A percentile compares a stretch with the other conserved stretches of the same genome.
Evolutionary conservation across 805 yeast species (phyloP).

Genomic region (Spathaspora hagerdaliae): DNA sequence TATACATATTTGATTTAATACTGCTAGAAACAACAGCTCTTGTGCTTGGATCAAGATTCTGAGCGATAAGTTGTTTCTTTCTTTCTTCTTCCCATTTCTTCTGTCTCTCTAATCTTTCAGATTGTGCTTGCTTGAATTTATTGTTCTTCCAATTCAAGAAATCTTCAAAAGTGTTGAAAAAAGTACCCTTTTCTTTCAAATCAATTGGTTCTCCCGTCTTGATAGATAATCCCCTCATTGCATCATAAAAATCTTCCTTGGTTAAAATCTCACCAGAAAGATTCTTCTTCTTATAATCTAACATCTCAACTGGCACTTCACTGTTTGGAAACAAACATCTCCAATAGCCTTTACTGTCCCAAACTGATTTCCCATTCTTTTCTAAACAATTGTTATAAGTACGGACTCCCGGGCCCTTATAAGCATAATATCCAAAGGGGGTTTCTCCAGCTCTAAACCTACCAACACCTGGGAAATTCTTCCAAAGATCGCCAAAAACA

Average conservation of each 20-base stretch:
- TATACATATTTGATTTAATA: constrained; percentile 18
- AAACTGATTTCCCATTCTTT: constrained; percentile 64
- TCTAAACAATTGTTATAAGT: constrained; percentile 62
- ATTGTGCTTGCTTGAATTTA: constrained; percentile 44
- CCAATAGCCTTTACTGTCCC: constrained; percentile 89
- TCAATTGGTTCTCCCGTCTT: constrained; percentile 20
- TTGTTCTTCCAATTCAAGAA: constrained; percentile 64
- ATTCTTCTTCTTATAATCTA: constrained; percentile 21
- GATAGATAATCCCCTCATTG: constrained; percentile 9
- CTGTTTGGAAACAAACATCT: constrained; percentile 76
- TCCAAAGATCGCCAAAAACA: constrained; percentile 3
- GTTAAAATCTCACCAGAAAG: constrained; percentile 36
- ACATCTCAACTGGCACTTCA: constrained; percentile 28
- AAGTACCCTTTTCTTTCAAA: constrained; percentile 50
- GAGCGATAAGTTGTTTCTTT: neutral
- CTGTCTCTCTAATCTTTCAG: constrained; percentile 24
- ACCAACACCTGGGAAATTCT: constrained; percentile 10
- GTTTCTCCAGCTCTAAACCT: constrained; percentile 18
- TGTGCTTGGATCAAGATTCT: neutral
- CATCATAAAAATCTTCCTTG: constrained; percentile 55
- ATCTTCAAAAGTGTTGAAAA: constrained; percentile 62
- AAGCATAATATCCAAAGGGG: constrained; percentile 47
- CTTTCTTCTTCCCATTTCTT: constrained; percentile 2
- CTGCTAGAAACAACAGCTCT: constrained; percentile 23
- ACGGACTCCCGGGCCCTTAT: constrained; percentile 54